A percentile compares a stretch with the other conserved stretches of the same genome.
Evolutionary conservation across 768 basidiomycete genomes (phyloP).

Genomic region (Mycena epipterygia): DNA sequence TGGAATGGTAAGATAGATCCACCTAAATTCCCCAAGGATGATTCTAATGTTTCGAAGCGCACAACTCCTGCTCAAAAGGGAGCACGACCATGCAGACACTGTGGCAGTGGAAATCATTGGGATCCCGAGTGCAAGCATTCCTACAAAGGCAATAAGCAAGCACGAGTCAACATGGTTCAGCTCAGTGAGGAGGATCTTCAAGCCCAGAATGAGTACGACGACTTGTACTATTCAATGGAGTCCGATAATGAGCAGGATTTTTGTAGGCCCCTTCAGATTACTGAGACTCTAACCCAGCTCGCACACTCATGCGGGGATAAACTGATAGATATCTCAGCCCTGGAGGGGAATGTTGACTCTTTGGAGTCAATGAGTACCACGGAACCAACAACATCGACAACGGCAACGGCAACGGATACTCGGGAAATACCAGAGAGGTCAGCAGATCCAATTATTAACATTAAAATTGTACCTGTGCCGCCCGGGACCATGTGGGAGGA

Average conservation of each 20-base stretch:
- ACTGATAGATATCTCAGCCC: not conserved
- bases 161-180: not conserved
- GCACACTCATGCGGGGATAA: not conserved
- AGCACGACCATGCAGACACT: conserved; percentile 49
- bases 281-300: not conserved
- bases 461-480: not conserved
- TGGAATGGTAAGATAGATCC: not conserved
- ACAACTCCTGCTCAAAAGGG: conserved; percentile 32
- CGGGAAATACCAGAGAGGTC: not conserved
- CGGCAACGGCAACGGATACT: not conserved
- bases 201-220: conserved; percentile 47
- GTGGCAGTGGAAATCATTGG: conserved; percentile 52
- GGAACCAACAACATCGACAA: not conserved
- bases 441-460: not conserved
- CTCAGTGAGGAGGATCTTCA: conserved; percentile 23
- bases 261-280: conserved; percentile 35
- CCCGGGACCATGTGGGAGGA: not conserved
- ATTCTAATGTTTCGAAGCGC: not conserved
- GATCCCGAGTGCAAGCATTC: conserved; percentile 49
- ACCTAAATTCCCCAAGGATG: conserved; percentile 14
- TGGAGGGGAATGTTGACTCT: conserved; percentile 6
- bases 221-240: conserved; percentile 35
- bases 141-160: conserved; percentile 23
- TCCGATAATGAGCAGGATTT: conserved; percentile 38
- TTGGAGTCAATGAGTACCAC: not conserved